Percentiles rank a stretch among this genome's conserved stretches.
These are phyloP conservation scores for Saussurea involucrata DNA, from an alignment of 129 eudicot genomes.

Conservation along the genomic window DNA sequence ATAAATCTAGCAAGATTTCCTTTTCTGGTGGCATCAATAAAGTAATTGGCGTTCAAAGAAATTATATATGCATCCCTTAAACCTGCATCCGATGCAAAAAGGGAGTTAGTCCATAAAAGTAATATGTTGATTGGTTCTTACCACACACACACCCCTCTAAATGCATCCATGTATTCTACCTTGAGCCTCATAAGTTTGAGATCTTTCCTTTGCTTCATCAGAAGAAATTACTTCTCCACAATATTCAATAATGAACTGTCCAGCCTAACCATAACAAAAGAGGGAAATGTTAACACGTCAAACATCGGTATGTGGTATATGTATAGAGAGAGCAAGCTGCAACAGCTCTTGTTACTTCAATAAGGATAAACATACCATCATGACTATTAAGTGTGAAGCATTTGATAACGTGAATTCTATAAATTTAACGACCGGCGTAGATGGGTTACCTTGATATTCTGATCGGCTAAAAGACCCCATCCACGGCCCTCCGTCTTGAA, in stretches of 20 bases:
- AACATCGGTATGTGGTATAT: background rate
- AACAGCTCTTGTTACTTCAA: slow-evolving; percentile 4
- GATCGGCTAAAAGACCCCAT: slow-evolving; percentile 92
- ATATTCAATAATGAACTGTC: slow-evolving; percentile 81
- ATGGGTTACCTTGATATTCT: slow-evolving; percentile 59
- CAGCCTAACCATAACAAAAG: slow-evolving; percentile 52
- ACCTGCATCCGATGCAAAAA: slow-evolving; percentile 43
- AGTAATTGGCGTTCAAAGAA: slow-evolving; percentile 64
- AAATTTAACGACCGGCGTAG: slow-evolving; percentile 1
- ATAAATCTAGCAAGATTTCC: slow-evolving; percentile 94
- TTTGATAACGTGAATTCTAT: slow-evolving; percentile 9
- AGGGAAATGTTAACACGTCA: background rate
- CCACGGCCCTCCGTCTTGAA: slow-evolving; percentile 91
- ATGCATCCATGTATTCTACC: slow-evolving; percentile 40
- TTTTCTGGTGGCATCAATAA: slow-evolving; percentile 85
- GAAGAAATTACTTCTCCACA: slow-evolving; percentile 93
- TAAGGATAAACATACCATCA: background rate
- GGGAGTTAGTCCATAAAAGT: slow-evolving; percentile 1
- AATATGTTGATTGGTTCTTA: background rate
- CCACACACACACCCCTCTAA: background rate
- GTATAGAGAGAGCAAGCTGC: background rate
- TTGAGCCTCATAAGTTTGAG: slow-evolving; percentile 81
- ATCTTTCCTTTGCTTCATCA: slow-evolving; percentile 67
- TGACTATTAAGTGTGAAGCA: background rate
- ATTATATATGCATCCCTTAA: slow-evolving; percentile 84